Evolutionary conservation across 2,329 filamentous ascomycete species (phyloP).

Genomic region (Colletotrichum australisinense): DNA sequence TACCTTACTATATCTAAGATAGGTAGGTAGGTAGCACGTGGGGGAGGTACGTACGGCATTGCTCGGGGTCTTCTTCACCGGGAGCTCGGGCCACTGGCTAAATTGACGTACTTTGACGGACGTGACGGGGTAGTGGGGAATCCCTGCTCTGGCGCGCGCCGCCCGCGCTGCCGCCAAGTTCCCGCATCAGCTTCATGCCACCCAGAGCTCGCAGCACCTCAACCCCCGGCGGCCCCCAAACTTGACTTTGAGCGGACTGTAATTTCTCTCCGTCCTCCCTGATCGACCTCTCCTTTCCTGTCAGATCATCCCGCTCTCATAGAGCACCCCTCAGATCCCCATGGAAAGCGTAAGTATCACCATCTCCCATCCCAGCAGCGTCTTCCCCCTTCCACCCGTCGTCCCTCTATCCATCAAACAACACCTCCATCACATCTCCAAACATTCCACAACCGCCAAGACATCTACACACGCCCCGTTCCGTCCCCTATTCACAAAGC

Average conservation of each 20-base stretch:
- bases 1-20: too few relatives aligned
- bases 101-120: neutral
- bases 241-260: neutral
- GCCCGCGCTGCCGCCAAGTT: neutral
- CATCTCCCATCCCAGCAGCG: conserved; percentile 1
- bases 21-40: too few relatives aligned
- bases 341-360: conserved; percentile 40
- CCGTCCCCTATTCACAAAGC: neutral
- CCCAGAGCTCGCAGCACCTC: conserved; percentile 27
- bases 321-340: conserved; percentile 9
- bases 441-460: neutral
- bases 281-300: neutral
- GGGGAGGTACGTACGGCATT: neutral
- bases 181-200: conserved; percentile 15
- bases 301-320: conserved; percentile 5
- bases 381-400: neutral
- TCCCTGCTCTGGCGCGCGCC: conserved; percentile 21
- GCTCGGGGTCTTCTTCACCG: neutral
- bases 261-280: conserved; percentile 9
- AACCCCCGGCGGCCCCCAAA: neutral
- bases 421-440: neutral
- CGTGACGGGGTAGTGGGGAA: conserved; percentile 22
- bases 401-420: neutral
- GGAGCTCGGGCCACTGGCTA: conserved; percentile 24
- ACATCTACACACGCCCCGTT: neutral